Conservation (phyloP, 1,139 yeast genomes). For the Suhomyces anneliseae region DNA sequence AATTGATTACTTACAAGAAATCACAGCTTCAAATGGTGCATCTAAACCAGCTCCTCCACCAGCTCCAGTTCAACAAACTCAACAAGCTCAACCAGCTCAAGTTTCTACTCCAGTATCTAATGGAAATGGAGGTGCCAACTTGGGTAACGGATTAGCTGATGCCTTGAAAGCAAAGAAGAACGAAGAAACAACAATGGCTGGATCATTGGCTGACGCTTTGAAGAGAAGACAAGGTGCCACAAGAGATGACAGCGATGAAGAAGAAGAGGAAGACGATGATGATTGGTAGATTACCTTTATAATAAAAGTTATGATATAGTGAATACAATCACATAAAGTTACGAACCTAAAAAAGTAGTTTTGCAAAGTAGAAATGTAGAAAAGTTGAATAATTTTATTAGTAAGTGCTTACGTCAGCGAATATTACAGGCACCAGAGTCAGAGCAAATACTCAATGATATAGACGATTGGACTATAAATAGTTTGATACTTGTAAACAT, state of each 20-base stretch:
- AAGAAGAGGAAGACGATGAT: conserved; percentile 59
- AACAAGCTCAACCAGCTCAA: conserved; percentile 18
- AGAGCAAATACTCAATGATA: too few species aligned
- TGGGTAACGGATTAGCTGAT: conserved; percentile 72
- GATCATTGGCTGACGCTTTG: conserved; percentile 87
- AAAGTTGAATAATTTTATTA: too few species aligned
- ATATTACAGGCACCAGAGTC: too few species aligned
- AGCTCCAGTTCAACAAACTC: conserved; percentile 23
- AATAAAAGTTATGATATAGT: not conserved
- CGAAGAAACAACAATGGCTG: conserved; percentile 69
- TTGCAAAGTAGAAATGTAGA: too few species aligned
- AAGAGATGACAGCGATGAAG: conserved; percentile 72
- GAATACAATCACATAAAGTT: not conserved
- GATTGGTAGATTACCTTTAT: conserved; percentile 20
- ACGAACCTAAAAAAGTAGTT: not conserved
- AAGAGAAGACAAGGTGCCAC: conserved; percentile 81
- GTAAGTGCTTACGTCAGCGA: too few species aligned
- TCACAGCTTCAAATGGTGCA: conserved; percentile 30
- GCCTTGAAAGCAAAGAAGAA: conserved; percentile 69
- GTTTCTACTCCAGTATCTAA: conserved; percentile 17
- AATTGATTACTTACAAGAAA: conserved; percentile 78
- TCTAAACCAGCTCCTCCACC: conserved; percentile 33
- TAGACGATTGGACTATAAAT: too few species aligned
- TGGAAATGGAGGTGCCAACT: conserved; percentile 14
- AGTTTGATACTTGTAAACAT: too few species aligned